Conservation (phyloP, 805 yeast species). For the Starmerella potacharoeniae region DNA sequence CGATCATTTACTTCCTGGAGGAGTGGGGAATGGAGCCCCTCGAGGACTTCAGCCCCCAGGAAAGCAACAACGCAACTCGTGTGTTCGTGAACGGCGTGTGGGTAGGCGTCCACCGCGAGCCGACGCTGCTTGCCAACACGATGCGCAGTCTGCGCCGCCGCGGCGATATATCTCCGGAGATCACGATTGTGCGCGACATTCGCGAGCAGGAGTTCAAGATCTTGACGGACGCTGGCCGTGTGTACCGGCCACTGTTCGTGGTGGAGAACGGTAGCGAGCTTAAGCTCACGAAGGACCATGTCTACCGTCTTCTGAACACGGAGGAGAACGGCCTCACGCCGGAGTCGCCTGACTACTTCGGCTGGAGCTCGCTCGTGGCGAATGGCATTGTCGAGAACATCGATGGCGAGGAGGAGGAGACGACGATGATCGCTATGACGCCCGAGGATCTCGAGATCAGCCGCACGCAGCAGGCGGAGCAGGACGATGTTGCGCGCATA, state of each 20-base stretch:
- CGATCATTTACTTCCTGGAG: conserved; percentile 81
- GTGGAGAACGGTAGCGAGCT: conserved; percentile 84
- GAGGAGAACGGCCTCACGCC: conserved; percentile 39
- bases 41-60: conserved; percentile 89
- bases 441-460: conserved; percentile 86
- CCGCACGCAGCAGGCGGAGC: conserved; percentile 29
- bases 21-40: conserved; percentile 99
- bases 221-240: conserved; percentile 97
- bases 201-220: conserved; percentile 93
- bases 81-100: conserved; percentile 97
- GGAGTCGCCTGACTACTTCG: conserved; percentile 43
- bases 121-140: conserved; percentile 81
- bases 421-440: conserved; percentile 96
- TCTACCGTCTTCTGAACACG: conserved; percentile 52
- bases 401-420: conserved; percentile 98
- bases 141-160: conserved; percentile 85
- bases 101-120: conserved; percentile 98
- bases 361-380: conserved; percentile 74
- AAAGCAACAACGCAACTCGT: conserved; percentile 81
- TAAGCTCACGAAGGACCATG: conserved; percentile 73
- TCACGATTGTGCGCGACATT: conserved; percentile 90
- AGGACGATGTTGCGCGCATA: conserved; percentile 3
- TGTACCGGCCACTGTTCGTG: conserved; percentile 88
- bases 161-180: conserved; percentile 93
- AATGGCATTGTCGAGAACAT: conserved; percentile 91